Conservation (phyloP, 345 rosid species). For the Erucastrum elatum region DNA sequence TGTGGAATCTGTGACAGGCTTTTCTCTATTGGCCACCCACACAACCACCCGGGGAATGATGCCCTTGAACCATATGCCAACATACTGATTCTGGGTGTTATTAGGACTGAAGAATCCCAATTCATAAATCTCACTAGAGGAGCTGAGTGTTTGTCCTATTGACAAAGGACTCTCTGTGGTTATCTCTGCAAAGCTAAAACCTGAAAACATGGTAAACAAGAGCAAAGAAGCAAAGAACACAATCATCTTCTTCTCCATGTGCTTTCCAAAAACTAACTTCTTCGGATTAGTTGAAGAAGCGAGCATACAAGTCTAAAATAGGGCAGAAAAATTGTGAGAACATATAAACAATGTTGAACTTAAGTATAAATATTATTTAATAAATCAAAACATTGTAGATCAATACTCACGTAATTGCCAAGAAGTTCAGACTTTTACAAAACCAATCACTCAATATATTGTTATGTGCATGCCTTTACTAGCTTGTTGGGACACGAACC, state of each 20-base stretch:
- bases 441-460: neutral
- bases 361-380: neutral
- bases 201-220: neutral
- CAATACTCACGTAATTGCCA: neutral
- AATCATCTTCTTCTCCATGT: neutral
- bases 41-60: constrained; percentile 20
- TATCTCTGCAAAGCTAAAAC: constrained; percentile 11
- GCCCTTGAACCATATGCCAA: constrained; percentile 47
- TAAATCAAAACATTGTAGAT: neutral
- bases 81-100: constrained; percentile 20
- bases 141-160: constrained; percentile 26
- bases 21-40: constrained; percentile 57
- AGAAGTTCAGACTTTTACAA: neutral
- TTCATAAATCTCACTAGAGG: constrained; percentile 25
- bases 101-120: constrained; percentile 41
- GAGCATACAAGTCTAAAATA: neutral
- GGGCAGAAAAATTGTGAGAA: no score
- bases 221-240: neutral
- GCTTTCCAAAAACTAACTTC: neutral
- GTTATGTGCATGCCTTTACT: neutral
- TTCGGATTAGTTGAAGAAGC: neutral
- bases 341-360: neutral
- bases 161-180: constrained; percentile 19
- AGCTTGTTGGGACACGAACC: neutral
- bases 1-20: constrained; percentile 21